Base-by-base conservation (phyloP, 768 basidiomycete species). In the Rhizopogon salebrosus region DNA sequence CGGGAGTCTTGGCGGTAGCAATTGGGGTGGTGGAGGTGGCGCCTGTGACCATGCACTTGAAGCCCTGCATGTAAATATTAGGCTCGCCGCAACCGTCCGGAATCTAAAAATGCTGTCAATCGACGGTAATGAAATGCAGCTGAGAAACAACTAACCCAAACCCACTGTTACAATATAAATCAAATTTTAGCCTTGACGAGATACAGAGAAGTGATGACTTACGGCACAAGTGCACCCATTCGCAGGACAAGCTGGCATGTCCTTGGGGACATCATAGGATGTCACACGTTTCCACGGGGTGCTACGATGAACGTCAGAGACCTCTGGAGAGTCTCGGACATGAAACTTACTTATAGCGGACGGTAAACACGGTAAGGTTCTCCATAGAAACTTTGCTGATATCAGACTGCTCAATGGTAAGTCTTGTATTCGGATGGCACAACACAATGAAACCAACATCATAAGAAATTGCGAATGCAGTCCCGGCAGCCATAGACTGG, bases 401-500 rank as follows among this genome's bases (percentile, higher is more conserved):
- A 48, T 79, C 74, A 8, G 79, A 79, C 77, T 79, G 42, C 43
- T 34, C n/a, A 3, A 38, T 34, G 14, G 6, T 34, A 10, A 34
- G 13, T 13, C n/a, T n/a, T n/a, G 11, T 31, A 31, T 31, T 31
- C 11, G 13, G 26, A 42, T 13, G 22, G 42, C 26, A 27, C 27
- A 41, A 6, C 13, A 26, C n/a, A 20, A 14, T 14, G 7, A 43
- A 37, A 53, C 64, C 22, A 41, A 78, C 79, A 46, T 72, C 60
- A 57, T 82, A 82, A 16, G 79, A 72, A 52, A 82, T 82, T 14
- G 79, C 79, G 53, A 82, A 80, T 6, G 76, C 79, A 34, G 79
- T 78, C 2, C 80, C 80, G 41, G 80, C 77, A 40, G 79, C 78
- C 66, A 68, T 75, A 6, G 73, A 66, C 51, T 76, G 64, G 56